A percentile compares a stretch with the other conserved stretches of the same genome.
phyloP scores from a whole-genome alignment of 176 grass and related monocot genomes.

The Aechmea fasciata region DNA sequence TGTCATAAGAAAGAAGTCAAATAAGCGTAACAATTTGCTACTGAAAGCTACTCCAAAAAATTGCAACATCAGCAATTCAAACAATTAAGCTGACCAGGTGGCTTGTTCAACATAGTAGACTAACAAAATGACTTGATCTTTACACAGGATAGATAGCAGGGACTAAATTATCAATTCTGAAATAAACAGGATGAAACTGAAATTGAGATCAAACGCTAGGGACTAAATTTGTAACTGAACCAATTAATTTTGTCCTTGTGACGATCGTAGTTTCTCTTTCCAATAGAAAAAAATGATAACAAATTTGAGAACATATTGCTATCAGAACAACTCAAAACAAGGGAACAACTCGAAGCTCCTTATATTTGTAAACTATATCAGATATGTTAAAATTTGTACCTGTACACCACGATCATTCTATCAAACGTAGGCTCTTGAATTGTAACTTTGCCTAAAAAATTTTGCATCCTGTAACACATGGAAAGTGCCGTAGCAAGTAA shows the following conservation, averaged over 20 bases:
- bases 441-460: conserved; percentile 49
- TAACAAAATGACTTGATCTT: not conserved
- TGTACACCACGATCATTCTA: conserved; percentile 90
- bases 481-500: conserved; percentile 4
- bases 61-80: conserved; percentile 5
- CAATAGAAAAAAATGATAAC: no score
- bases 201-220: no score
- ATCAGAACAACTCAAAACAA: no score
- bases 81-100: not conserved
- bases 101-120: not conserved
- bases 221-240: no score
- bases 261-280: no score
- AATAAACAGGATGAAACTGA: no score
- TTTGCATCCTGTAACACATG: conserved; percentile 40
- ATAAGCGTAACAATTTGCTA: no score
- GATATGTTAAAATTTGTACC: conserved; percentile 14
- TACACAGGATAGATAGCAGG: not conserved
- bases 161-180: not conserved
- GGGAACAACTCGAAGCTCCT: not conserved
- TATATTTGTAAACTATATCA: not conserved
- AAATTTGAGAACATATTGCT: no score
- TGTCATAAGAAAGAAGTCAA: no score
- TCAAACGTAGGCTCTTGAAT: conserved; percentile 98
- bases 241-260: no score
- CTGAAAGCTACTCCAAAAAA: no score